Evolutionary conservation across 208 protist species (phyloP).

Genomic region (Phytomonas francai): DNA sequence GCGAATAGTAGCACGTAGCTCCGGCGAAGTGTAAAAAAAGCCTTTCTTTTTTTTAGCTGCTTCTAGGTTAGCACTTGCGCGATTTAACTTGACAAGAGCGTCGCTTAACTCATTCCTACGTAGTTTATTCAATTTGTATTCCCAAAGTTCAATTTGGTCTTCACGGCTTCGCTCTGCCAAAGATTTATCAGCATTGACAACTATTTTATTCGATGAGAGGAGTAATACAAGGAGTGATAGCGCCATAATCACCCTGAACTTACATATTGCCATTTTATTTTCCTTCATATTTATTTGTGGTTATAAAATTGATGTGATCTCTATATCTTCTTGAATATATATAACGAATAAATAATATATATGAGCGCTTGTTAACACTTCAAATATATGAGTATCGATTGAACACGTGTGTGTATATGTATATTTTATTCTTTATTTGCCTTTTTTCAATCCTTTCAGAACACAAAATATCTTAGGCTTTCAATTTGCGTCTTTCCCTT

Average conservation of each 20-base stretch:
- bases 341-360: background rate
- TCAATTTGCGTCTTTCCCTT: background rate
- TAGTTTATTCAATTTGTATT: conserved; percentile 34
- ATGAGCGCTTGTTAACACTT: background rate
- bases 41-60: conserved; percentile 38
- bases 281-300: background rate
- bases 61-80: conserved; percentile 31
- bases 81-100: conserved; percentile 30
- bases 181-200: background rate
- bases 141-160: conserved; percentile 65
- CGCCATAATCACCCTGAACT: background rate
- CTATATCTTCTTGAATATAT: background rate
- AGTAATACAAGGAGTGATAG: background rate
- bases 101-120: conserved; percentile 24
- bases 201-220: background rate
- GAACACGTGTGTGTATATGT: background rate
- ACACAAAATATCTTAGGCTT: background rate
- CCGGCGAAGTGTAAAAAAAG: conserved; percentile 52
- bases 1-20: conserved; percentile 63
- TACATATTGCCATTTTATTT: background rate
- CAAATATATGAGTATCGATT: background rate
- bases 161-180: conserved; percentile 14
- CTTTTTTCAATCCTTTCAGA: background rate
- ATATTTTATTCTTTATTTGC: background rate
- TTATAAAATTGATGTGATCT: background rate